Evolutionary conservation across 345 rosid genomes (phyloP).

Genomic region (Mercurialis annua): DNA sequence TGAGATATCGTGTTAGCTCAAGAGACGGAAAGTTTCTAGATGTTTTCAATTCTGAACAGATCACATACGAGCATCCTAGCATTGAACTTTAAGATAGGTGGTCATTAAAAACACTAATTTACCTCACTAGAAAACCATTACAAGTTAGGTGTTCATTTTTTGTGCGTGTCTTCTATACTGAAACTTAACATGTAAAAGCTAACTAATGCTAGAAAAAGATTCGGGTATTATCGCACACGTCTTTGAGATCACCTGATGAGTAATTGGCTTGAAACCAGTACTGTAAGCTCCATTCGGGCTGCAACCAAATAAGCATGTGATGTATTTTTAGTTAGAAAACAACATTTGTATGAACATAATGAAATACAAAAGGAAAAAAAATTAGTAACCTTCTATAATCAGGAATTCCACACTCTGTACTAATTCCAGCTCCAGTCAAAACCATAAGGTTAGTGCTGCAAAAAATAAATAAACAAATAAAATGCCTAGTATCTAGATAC

Average conservation of each 20-base stretch:
- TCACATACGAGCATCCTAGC: neutral
- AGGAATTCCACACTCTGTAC: constrained; percentile 95
- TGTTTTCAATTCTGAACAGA: neutral
- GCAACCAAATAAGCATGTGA: constrained; percentile 20
- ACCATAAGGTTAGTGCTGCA: constrained; percentile 67
- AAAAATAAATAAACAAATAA: neutral
- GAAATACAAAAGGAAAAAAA: neutral
- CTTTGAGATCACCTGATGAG: constrained; percentile 90
- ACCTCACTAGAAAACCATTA: neutral
- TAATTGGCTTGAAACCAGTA: constrained; percentile 91
- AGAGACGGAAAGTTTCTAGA: neutral
- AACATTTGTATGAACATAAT: too few relatives aligned
- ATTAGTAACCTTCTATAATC: constrained; percentile 78
- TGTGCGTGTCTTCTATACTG: neutral
- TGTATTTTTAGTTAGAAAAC: neutral
- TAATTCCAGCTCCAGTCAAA: constrained; percentile 90
- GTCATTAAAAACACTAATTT: too few relatives aligned
- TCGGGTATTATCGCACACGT: constrained; percentile 42
- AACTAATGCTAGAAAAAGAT: constrained; percentile 14
- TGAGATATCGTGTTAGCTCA: neutral
- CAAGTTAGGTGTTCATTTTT: neutral
- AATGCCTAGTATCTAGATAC: too few relatives aligned
- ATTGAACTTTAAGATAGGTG: too few relatives aligned
- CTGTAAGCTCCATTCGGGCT: constrained; percentile 99
- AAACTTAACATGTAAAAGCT: neutral